Evolutionary conservation across 306 rosid species (phyloP), one percentile per base, ranked within the genome.

Genomic region (Betula pendula): DNA sequence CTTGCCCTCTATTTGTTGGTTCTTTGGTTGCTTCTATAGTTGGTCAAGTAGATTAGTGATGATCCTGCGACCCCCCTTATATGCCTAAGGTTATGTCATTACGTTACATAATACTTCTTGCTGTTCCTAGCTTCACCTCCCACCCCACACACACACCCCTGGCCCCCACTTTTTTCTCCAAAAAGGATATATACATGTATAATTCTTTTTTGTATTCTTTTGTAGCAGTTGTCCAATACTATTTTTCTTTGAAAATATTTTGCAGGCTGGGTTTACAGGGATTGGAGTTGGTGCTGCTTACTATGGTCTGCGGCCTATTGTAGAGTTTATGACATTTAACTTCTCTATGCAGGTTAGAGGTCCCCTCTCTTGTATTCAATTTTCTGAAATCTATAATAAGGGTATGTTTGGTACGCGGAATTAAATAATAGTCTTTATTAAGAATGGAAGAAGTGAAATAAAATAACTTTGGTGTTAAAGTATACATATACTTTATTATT

Each of bases 231-330:
- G 80, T 74, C 25, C 80, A 49, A 78, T 5, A 47, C 78, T 0
- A 49, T 71, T 42, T 81, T 24, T 82, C 72, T 58, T 66, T 80
- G 42, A 67, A 76, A 76, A 75, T 75, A 43, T 75, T 60, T 68
- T 85, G 85, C 92, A 95, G 98, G 99, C 99, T 83, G 99, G 99
- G 52, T 96, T 96, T 89, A 16, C 99, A 58, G 99, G 99, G 70
- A 92, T 96, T 59, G 99, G 98, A 85, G 99, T 96, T 79, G 99
- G 99, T 2, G 99, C 99, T 75, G 99, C 99, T 59, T 96, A 87
- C 89, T 81, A 92, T 82, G 99, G 99, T 78, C 94, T 92, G 75
- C 90, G 68, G 81, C 99, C 99, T 70, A 90, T 92, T 9, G 77
- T 96, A 25, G 99, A 96, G 89, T 96, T 92, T 75, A 96, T 96